Percentiles rank a stretch among this genome's conserved stretches.
Evolutionary conservation across 305 asterid species (phyloP).

Genomic region (Fraxinus sp.): DNA sequence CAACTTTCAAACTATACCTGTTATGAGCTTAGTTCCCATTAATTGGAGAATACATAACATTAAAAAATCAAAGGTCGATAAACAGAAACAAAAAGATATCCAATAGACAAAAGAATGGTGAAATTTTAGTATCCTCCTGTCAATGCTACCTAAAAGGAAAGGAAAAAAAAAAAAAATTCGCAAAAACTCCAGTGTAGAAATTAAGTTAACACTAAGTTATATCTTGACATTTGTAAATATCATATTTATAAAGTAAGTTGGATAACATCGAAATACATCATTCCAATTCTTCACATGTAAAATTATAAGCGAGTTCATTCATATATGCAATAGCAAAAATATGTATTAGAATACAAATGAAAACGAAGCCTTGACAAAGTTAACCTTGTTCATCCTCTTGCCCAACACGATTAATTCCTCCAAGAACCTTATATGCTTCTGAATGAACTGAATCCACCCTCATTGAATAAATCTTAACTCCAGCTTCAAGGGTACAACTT

Average conservation of each 20-base stretch:
- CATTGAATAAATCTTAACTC: conserved; percentile 95
- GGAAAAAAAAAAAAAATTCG: background rate
- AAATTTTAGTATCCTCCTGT: background rate
- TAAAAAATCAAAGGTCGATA: background rate
- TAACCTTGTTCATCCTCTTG: conserved; percentile 75
- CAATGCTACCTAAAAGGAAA: background rate
- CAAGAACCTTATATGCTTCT: conserved; percentile 97
- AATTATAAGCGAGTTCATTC: background rate
- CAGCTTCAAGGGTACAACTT: conserved; percentile 99
- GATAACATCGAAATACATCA: conserved; percentile 9
- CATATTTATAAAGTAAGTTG: background rate
- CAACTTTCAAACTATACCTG: background rate
- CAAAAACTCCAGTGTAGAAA: background rate
- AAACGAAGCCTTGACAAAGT: conserved; percentile 13
- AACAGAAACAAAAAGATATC: background rate
- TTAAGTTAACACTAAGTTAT: conserved; percentile 7
- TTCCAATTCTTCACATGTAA: background rate
- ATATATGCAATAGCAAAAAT: background rate
- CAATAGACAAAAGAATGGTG: background rate
- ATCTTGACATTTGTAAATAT: background rate
- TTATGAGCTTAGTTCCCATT: background rate
- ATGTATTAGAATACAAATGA: background rate
- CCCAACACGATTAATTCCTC: conserved; percentile 95
- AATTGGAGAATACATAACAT: background rate
- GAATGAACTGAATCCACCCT: conserved; percentile 96